phyloP scores from a whole-genome alignment of 2,329 filamentous ascomycete species.

The Diatrype stigma region DNA sequence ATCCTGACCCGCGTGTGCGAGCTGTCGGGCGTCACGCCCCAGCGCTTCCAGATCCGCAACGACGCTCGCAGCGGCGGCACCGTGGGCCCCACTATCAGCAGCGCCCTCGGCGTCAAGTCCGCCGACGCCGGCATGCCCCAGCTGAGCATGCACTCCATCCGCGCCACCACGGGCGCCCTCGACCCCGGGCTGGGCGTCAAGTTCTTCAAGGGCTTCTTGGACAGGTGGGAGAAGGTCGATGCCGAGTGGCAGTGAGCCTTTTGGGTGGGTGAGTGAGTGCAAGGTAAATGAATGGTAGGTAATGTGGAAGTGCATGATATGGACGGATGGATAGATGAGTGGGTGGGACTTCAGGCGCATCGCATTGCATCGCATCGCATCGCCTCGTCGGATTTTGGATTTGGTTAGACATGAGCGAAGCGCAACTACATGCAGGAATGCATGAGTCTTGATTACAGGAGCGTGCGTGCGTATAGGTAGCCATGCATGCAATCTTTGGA shows the following conservation, averaged over 20 bases:
- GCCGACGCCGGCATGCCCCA: slow-evolving; percentile 89
- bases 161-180: slow-evolving; percentile 78
- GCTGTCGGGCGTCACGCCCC: slow-evolving; percentile 65
- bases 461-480: no score
- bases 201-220: slow-evolving; percentile 85
- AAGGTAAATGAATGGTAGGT: no score
- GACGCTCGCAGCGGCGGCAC: slow-evolving; percentile 87
- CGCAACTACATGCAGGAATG: no score
- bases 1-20: slow-evolving; percentile 76
- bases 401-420: no score
- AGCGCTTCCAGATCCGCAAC: slow-evolving; percentile 93
- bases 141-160: slow-evolving; percentile 88
- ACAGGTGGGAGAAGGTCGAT: slow-evolving; percentile 81
- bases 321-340: no score
- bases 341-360: no score
- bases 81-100: slow-evolving; percentile 86
- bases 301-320: no score
- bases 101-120: slow-evolving; percentile 73
- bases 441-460: no score
- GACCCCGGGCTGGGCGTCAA: slow-evolving; percentile 87
- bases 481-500: no score
- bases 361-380: no score
- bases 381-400: no score
- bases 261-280: no score
- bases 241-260: slow-evolving; percentile 59